Base-by-base conservation (phyloP, 768 basidiomycete genomes). In the Trametes punicea region DNA sequence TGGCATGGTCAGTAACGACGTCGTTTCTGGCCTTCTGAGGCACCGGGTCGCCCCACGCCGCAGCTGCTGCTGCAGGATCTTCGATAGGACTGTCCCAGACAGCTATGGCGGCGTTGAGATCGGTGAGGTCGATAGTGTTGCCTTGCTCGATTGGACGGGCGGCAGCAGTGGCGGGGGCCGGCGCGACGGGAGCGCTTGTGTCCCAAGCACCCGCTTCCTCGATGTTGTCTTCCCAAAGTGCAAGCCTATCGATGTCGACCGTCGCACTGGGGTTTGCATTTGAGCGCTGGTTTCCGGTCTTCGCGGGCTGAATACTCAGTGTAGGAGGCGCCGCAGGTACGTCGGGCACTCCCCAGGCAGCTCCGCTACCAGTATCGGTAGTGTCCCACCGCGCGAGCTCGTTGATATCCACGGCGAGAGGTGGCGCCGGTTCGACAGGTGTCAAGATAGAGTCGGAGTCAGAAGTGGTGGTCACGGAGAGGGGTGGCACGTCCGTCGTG, bases 111-210 rank as follows among this genome's bases (percentile, higher is more conserved):
- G 10, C 48, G 6, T 36, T 33, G 25, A 47, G n/a, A 18, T 20
- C 16, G 7, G 15, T 49, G 15, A 10, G 21, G 16, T 13, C 8
- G 4, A 11, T 20, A 15, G 15, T n/a, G 25, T 18, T 9, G 15
- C 3, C 6, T 49, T 49, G 48, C 48, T 39, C 48, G 48, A 38
- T 49, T 23, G 48, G 34, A 38, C 48, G 27, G 48, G 33, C 34
- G 25, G 21, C 13, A 18, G 34, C 10, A 8, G 29, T 23, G 7
- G 36, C 26, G 34, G 34, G 36, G n/a, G 21, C 7, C 16, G 46
- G 18, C n/a, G 13, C 46, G n/a, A n/a, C n/a, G n/a, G n/a, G n/a
- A n/a, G n/a, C n/a, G n/a, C n/a, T n/a, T n/a, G n/a, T n/a, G 6
- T 18, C 38, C 34, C 26, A 27, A 27, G 48, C 13, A 26, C 8